Evolutionary conservation across 179 eudicot genomes (phyloP).

Genomic region (Monotropa hypopitys): DNA sequence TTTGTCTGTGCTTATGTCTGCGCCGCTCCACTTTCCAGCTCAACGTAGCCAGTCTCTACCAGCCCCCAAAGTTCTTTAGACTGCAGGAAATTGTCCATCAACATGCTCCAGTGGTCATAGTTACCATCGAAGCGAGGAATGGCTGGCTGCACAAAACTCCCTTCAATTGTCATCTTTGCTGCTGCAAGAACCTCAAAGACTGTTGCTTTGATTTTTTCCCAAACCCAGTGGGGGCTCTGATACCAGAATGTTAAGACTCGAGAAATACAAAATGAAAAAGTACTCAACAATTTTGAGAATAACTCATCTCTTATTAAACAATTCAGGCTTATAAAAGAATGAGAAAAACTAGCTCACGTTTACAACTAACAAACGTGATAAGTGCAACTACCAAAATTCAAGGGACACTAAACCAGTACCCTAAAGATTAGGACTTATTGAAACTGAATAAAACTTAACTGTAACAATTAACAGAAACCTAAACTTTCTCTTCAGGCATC

Average conservation of each 20-base stretch:
- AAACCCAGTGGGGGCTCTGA: slow-evolving; percentile 4
- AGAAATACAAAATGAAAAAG: too few relatives aligned
- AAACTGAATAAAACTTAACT: too few relatives aligned
- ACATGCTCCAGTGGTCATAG: background rate
- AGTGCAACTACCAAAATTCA: too few relatives aligned
- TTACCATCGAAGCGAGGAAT: background rate
- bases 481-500: too few relatives aligned
- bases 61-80: background rate
- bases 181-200: background rate
- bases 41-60: background rate
- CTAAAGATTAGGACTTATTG: too few relatives aligned
- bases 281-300: too few relatives aligned
- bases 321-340: too few relatives aligned
- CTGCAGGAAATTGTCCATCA: background rate
- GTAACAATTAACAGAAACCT: too few relatives aligned
- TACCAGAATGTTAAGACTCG: background rate
- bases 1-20: background rate
- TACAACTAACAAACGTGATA: too few relatives aligned
- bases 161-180: background rate
- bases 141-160: background rate
- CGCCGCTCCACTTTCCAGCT: background rate
- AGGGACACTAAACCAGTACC: too few relatives aligned
- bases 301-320: too few relatives aligned
- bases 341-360: too few relatives aligned
- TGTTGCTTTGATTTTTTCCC: background rate